Evolutionary conservation across 805 yeast species (phyloP).

Genomic region (Candida awuae): DNA sequence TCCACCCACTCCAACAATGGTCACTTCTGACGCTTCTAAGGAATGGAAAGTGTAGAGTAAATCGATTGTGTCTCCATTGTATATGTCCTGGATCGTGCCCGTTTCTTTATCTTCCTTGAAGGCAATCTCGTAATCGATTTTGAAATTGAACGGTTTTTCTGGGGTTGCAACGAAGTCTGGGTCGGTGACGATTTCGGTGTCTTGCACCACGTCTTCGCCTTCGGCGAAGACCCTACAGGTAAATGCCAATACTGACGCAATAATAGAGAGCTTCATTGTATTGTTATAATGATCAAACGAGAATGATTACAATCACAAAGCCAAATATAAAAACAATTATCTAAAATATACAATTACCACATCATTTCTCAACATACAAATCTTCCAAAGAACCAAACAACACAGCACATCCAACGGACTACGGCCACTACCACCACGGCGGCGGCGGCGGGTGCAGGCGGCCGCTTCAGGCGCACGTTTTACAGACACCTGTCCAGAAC

Average conservation of each 20-base stretch:
- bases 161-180: slow-evolving; percentile 27
- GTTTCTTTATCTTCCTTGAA: slow-evolving; percentile 33
- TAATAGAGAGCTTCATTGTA: slow-evolving; percentile 8
- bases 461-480: no score
- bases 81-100: slow-evolving; percentile 35
- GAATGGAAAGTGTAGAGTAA: slow-evolving; percentile 47
- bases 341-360: no score
- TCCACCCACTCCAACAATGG: slow-evolving; percentile 66
- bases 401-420: no score
- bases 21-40: slow-evolving; percentile 41
- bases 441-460: no score
- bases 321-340: no score
- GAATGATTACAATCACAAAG: no score
- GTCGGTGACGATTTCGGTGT: slow-evolving; percentile 13
- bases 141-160: slow-evolving; percentile 36
- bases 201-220: slow-evolving; percentile 2
- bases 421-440: no score
- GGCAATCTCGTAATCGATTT: slow-evolving; percentile 39
- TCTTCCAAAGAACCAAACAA: no score
- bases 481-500: no score
- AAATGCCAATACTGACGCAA: slow-evolving; percentile 5
- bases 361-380: no score
- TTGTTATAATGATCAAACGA: no score
- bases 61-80: slow-evolving; percentile 45
- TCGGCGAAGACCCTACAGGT: slow-evolving; percentile 13